Conservation (phyloP, 768 basidiomycete genomes). For the Galerina sulciceps region DNA sequence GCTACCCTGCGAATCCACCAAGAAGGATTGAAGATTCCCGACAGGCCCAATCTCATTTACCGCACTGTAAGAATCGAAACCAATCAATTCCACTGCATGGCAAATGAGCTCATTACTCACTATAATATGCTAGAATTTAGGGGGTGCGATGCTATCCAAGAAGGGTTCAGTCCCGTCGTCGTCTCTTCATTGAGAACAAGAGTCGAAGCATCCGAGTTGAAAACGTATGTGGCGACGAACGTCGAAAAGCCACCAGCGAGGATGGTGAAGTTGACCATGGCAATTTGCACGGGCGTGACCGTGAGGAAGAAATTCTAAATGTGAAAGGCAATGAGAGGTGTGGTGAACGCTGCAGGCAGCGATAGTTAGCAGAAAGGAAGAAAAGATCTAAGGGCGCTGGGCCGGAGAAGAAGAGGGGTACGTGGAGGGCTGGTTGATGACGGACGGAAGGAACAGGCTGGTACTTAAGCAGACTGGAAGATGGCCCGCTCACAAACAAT, state of each 20-base stretch:
- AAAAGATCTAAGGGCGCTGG: too few species aligned
- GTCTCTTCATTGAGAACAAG: slow-evolving; percentile 49
- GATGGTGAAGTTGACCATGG: slow-evolving; percentile 53
- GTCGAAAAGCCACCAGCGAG: slow-evolving; percentile 51
- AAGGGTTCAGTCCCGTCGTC: slow-evolving; percentile 52
- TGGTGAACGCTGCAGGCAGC: slow-evolving; percentile 11
- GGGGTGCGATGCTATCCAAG: slow-evolving; percentile 62
- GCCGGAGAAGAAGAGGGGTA: too few species aligned
- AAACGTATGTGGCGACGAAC: slow-evolving; percentile 51
- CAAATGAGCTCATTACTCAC: slow-evolving; percentile 37
- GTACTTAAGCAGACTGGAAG: too few species aligned
- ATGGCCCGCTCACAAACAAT: too few species aligned
- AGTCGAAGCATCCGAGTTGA: slow-evolving; percentile 52
- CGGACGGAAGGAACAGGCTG: too few species aligned
- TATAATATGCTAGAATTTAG: slow-evolving; percentile 61
- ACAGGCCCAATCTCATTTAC: slow-evolving; percentile 50
- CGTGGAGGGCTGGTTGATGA: too few species aligned
- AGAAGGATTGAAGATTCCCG: slow-evolving; percentile 57
- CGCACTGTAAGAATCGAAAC: slow-evolving; percentile 39
- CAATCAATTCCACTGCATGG: not conserved
- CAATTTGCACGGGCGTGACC: not conserved
- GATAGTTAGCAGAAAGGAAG: too few species aligned
- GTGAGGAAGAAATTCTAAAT: slow-evolving; percentile 1
- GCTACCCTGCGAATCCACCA: slow-evolving; percentile 43
- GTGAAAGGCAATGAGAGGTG: not conserved